Evolutionary conservation across 495 filamentous ascomycete genomes (phyloP).

Genomic region (Podospora pseudoanserina): DNA sequence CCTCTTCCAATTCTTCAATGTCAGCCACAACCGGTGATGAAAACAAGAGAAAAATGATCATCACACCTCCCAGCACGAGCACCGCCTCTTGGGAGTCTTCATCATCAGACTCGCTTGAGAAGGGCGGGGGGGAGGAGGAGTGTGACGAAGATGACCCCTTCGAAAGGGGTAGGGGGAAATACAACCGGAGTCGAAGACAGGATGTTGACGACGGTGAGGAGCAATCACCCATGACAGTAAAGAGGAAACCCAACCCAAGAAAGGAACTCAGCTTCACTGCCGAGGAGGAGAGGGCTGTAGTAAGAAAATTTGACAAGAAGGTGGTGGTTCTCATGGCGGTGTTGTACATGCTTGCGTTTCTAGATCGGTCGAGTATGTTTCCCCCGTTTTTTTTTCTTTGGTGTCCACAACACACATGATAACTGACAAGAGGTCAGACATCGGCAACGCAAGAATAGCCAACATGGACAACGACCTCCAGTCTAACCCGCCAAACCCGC

Average conservation of each 20-base stretch:
- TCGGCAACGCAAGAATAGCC: slow-evolving; percentile 75
- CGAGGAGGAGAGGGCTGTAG: slow-evolving; percentile 69
- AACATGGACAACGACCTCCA: slow-evolving; percentile 64
- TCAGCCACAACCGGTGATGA: not conserved
- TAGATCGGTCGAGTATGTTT: slow-evolving; percentile 70
- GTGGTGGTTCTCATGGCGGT: slow-evolving; percentile 77
- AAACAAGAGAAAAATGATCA: not conserved
- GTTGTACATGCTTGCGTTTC: slow-evolving; percentile 76
- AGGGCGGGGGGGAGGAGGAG: not conserved
- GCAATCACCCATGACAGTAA: not conserved
- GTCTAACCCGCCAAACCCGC: slow-evolving; percentile 58
- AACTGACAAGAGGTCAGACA: slow-evolving; percentile 48
- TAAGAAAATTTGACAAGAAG: slow-evolving; percentile 68
- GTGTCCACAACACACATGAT: not conserved
- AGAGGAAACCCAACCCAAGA: not conserved
- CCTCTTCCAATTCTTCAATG: not conserved
- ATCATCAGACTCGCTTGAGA: slow-evolving; percentile 15
- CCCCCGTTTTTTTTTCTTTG: not conserved
- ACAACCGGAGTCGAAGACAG: not conserved
- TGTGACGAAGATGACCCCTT: not conserved
- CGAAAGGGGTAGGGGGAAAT: not conserved
- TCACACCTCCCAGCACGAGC: not conserved
- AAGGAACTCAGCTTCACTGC: slow-evolving; percentile 52
- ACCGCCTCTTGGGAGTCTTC: not conserved
- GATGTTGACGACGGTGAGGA: not conserved